Percentiles rank a stretch among this genome's conserved stretches.
Evolutionary conservation across 2,329 filamentous ascomycete species (phyloP).

Genomic region (Rutstroemia sp.): DNA sequence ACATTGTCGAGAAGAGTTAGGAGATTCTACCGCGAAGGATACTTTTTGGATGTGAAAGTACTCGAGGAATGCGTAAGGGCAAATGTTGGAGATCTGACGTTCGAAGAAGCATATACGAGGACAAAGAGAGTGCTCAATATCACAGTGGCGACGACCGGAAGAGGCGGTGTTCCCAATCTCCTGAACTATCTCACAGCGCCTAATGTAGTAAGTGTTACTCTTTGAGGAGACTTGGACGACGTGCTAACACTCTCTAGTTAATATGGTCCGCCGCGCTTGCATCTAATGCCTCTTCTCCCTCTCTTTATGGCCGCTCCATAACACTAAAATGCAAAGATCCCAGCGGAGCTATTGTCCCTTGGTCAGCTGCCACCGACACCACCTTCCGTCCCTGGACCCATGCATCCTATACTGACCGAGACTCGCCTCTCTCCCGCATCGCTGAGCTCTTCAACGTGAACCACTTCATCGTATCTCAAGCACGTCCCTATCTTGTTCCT

Average conservation of each 20-base stretch:
- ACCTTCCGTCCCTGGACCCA: slow-evolving; percentile 49
- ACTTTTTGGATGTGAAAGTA: slow-evolving; percentile 75
- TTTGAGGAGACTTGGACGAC: too few species aligned
- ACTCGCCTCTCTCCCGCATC: slow-evolving; percentile 54
- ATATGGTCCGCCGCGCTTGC: slow-evolving; percentile 55
- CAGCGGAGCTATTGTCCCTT: slow-evolving; percentile 51
- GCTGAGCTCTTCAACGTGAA: slow-evolving; percentile 67
- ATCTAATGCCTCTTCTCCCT: slow-evolving; percentile 43
- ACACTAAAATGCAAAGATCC: slow-evolving; percentile 57
- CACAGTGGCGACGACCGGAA: slow-evolving; percentile 70
- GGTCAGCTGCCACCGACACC: slow-evolving; percentile 42
- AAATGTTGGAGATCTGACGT: slow-evolving; percentile 84
- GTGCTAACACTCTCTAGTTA: slow-evolving; percentile 32
- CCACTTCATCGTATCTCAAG: slow-evolving; percentile 91
- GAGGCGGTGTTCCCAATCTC: slow-evolving; percentile 71
- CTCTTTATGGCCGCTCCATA: slow-evolving; percentile 42
- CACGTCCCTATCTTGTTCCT: slow-evolving; percentile 80
- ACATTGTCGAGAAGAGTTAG: slow-evolving; percentile 60
- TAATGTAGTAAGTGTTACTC: slow-evolving; percentile 63
- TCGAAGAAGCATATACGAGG: slow-evolving; percentile 81
- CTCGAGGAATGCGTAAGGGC: slow-evolving; percentile 76
- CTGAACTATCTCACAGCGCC: slow-evolving; percentile 91
- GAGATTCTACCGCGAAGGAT: slow-evolving; percentile 68
- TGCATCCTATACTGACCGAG: slow-evolving; percentile 44
- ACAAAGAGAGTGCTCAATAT: slow-evolving; percentile 89